A percentile compares a stretch with the other conserved stretches of the same genome.
Conservation (phyloP, 805 yeast species). For the Yarrowia keelungensis region DNA sequence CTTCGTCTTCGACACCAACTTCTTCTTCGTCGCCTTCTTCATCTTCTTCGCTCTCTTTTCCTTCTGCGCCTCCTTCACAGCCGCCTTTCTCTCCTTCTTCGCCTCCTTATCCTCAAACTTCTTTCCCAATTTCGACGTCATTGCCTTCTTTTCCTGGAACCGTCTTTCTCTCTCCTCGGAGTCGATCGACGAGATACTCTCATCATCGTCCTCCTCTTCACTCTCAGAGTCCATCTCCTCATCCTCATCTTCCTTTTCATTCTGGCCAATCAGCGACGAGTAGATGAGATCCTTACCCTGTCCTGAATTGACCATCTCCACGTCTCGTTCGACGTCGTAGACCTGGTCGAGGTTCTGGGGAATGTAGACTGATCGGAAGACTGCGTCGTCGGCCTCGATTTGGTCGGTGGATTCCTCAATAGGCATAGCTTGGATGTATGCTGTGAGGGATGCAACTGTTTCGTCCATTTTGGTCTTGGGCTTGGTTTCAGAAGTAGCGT, state of each 20-base stretch:
- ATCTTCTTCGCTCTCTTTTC: conserved; percentile 83
- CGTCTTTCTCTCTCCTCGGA: conserved; percentile 48
- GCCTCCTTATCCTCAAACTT: conserved; percentile 79
- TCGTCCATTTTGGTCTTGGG: conserved; percentile 45
- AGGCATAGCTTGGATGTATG: conserved; percentile 45
- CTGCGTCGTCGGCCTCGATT: conserved; percentile 77
- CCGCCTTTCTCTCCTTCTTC: conserved; percentile 75
- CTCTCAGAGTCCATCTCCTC: conserved; percentile 43
- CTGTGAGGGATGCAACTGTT: conserved; percentile 45
- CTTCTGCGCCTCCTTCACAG: conserved; percentile 75
- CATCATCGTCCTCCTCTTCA: conserved; percentile 42
- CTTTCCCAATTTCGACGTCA: conserved; percentile 63
- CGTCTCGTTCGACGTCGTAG: conserved; percentile 72
- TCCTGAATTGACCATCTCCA: conserved; percentile 74
- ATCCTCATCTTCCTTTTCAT: conserved; percentile 43
- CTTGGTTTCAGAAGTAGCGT: neutral
- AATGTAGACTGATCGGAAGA: conserved; percentile 84
- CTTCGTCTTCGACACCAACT: conserved; percentile 26
- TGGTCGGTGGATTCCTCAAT: conserved; percentile 48
- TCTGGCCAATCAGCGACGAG: conserved; percentile 47
- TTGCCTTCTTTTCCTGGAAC: conserved; percentile 56
- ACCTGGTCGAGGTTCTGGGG: conserved; percentile 65
- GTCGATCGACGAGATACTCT: conserved; percentile 44
- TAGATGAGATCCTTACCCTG: conserved; percentile 77
- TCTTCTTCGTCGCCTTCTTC: conserved; percentile 58